These are phyloP conservation scores for Metrosideros polymorpha DNA, from an alignment of 441 rosid genomes.

Conservation along the genomic window DNA sequence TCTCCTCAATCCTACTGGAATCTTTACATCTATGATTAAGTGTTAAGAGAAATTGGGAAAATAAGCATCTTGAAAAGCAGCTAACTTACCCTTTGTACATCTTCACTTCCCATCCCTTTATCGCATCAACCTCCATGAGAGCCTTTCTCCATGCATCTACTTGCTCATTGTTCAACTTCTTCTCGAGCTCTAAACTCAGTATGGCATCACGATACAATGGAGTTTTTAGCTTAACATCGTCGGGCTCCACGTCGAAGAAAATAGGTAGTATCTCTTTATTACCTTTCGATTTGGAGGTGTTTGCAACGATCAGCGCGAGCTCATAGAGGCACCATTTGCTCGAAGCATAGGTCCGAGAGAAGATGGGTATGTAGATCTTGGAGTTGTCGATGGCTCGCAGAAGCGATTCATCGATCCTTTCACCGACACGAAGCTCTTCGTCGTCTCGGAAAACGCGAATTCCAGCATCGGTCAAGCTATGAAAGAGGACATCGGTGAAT, in stretches of 20 bases:
- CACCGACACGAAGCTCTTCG: background rate
- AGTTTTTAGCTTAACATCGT: background rate
- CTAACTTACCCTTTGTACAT: background rate
- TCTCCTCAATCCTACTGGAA: background rate
- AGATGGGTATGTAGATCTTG: background rate
- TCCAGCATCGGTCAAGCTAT: background rate
- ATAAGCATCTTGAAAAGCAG: background rate
- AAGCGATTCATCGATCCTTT: background rate
- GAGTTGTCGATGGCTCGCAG: background rate
- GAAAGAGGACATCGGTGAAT: background rate
- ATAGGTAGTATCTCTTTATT: background rate
- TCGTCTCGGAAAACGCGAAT: background rate
- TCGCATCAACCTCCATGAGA: background rate
- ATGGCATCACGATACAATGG: background rate
- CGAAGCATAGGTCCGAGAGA: background rate
- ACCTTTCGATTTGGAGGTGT: background rate
- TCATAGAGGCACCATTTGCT: background rate
- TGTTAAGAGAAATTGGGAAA: too few species aligned
- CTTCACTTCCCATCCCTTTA: background rate
- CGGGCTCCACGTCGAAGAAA: background rate
- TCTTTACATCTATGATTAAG: too few species aligned
- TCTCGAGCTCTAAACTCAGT: accelerated
- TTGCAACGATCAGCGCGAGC: background rate
- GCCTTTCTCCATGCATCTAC: background rate
- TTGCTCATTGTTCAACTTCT: background rate